These are phyloP conservation scores for Pelargonium australe DNA, from an alignment of 441 rosid genomes.

Conservation along the genomic window DNA sequence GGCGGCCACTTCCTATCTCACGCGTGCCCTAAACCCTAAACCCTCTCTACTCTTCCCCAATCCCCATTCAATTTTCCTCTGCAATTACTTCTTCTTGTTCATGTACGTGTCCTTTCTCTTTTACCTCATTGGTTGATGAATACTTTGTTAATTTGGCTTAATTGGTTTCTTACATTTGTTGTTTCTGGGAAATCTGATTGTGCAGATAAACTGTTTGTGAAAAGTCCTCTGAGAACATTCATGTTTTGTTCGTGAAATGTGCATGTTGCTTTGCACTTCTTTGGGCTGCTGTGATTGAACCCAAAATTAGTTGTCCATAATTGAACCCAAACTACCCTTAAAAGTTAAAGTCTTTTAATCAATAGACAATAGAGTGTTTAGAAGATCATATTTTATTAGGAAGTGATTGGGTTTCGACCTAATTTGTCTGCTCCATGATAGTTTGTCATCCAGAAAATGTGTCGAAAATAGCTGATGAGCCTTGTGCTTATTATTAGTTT, in stretches of 20 bases:
- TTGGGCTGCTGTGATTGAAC: background rate
- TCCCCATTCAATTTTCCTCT: background rate
- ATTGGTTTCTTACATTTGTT: background rate
- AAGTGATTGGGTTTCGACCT: background rate
- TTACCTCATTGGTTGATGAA: background rate
- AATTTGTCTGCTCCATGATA: slow-evolving; percentile 1
- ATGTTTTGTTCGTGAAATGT: background rate
- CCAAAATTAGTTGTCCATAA: background rate
- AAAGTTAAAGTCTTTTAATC: background rate
- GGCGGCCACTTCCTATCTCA: background rate
- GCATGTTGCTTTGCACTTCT: background rate
- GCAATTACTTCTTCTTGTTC: background rate
- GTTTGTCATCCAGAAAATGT: background rate
- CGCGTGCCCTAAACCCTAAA: slow-evolving; percentile 4
- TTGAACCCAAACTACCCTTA: background rate
- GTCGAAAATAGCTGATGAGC: background rate
- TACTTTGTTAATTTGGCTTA: background rate
- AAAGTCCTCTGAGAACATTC: slow-evolving; percentile 1
- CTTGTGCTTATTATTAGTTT: background rate
- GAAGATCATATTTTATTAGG: background rate
- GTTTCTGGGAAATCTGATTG: background rate
- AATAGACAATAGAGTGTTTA: background rate
- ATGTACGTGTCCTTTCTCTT: background rate
- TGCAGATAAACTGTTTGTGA: background rate
- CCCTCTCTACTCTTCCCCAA: background rate